phyloP scores from a whole-genome alignment of 2,329 filamentous ascomycete species.

The Leptographium wingfieldii region DNA sequence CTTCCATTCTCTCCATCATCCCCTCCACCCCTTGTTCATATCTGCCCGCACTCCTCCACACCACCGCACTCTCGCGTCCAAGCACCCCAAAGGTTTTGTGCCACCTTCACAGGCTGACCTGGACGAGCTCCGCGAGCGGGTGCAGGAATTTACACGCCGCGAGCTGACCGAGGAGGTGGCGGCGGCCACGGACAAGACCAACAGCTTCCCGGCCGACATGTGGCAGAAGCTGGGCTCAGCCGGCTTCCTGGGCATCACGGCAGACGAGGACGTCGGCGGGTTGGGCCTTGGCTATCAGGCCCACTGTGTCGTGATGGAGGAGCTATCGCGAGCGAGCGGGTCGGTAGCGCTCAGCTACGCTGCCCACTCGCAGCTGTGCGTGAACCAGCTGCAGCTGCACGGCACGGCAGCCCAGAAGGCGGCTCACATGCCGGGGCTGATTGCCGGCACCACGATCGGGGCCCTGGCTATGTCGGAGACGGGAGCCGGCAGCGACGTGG shows the following conservation, averaged over 20 bases:
- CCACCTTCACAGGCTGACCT: constrained; percentile 62
- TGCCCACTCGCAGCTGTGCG: constrained; percentile 88
- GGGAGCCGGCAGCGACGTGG: constrained; percentile 81
- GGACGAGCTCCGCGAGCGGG: constrained; percentile 66
- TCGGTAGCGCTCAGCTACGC: constrained; percentile 86
- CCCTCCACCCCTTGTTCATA: not conserved
- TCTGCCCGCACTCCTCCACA: not conserved
- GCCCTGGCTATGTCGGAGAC: constrained; percentile 93
- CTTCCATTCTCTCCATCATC: not conserved
- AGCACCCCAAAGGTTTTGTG: constrained; percentile 50
- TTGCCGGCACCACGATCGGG: constrained; percentile 70
- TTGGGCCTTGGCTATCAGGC: constrained; percentile 91
- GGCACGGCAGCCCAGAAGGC: constrained; percentile 67
- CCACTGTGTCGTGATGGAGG: constrained; percentile 91
- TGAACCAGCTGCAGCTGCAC: constrained; percentile 92
- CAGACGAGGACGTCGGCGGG: constrained; percentile 82
- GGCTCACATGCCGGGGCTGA: constrained; percentile 66
- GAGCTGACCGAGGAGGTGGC: constrained; percentile 80
- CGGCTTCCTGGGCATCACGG: constrained; percentile 84
- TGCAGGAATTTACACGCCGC: constrained; percentile 79
- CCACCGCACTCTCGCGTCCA: constrained; percentile 36
- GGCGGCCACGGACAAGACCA: constrained; percentile 66
- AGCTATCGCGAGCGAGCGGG: constrained; percentile 74
- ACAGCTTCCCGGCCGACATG: constrained; percentile 82
- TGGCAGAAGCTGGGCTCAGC: constrained; percentile 90